Conservation (phyloP, 192 early-diverging fungal species). For the Linnemannia zychae region DNA sequence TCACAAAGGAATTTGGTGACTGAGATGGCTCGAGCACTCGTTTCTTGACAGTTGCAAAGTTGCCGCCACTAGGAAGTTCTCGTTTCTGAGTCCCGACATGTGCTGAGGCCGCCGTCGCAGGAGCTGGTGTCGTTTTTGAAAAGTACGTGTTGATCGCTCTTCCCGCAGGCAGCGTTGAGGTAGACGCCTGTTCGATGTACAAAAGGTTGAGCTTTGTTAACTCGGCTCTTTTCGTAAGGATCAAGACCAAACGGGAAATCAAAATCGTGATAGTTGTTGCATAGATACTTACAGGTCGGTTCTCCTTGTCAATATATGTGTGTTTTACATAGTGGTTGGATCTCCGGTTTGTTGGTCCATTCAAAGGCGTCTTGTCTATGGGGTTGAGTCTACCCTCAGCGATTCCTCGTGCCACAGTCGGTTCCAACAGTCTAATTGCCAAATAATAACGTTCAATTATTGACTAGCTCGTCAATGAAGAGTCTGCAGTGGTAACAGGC, state of each 20-base stretch:
- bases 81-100: not conserved
- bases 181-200: not conserved
- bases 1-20: not conserved
- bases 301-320: slow-evolving; percentile 25
- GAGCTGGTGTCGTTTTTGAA: not conserved
- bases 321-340: not conserved
- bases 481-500: not conserved
- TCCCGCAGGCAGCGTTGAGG: not conserved
- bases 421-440: slow-evolving; percentile 59
- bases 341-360: not conserved
- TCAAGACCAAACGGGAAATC: too few species aligned
- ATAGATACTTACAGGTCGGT: slow-evolving; percentile 16
- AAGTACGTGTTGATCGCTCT: not conserved
- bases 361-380: slow-evolving; percentile 65
- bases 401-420: slow-evolving; percentile 66
- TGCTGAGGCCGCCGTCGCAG: not conserved
- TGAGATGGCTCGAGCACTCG: not conserved
- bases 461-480: not conserved
- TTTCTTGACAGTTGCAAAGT: not conserved
- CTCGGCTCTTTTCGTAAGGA: too few species aligned
- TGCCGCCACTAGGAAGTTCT: not conserved
- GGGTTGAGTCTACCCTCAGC: slow-evolving; percentile 76
- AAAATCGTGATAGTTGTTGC: too few species aligned
- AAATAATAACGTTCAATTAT: not conserved
- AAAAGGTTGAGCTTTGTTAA: not conserved